These are phyloP conservation scores for Colletotrichum sojae DNA, from an alignment of 2,329 filamentous ascomycete genomes.

Conservation along the genomic window DNA sequence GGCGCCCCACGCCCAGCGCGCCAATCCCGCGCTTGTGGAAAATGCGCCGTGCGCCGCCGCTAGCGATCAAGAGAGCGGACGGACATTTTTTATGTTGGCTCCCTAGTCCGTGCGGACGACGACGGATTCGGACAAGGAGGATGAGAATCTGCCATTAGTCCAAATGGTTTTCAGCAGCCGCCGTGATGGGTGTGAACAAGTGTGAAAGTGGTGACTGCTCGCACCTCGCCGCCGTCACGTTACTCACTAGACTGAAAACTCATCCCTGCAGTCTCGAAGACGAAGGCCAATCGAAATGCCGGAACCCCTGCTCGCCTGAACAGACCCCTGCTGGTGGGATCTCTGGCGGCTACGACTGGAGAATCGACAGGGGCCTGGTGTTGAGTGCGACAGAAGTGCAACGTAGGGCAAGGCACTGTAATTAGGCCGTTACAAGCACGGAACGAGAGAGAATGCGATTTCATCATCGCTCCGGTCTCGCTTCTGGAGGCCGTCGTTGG, in stretches of 20 bases:
- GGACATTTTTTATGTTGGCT: not conserved
- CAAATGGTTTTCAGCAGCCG: constrained; percentile 10
- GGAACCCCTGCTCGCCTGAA: constrained; percentile 50
- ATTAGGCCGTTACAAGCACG: constrained; percentile 9
- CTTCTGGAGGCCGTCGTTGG: constrained; percentile 20
- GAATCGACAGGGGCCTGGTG: constrained; percentile 37
- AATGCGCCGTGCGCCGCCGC: constrained; percentile 14
- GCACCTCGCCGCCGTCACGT: constrained; percentile 51
- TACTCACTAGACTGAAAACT: constrained; percentile 46
- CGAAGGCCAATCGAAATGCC: constrained; percentile 50
- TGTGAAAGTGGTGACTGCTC: constrained; percentile 39
- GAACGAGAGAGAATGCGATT: constrained; percentile 5
- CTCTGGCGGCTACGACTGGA: constrained; percentile 54
- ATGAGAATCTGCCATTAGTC: not conserved
- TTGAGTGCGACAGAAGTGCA: not conserved
- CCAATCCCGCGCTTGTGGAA: constrained; percentile 48
- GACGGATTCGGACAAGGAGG: not conserved
- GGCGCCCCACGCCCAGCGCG: constrained; percentile 41
- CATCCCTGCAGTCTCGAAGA: constrained; percentile 46
- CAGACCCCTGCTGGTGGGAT: constrained; percentile 45
- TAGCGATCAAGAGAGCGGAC: not conserved
- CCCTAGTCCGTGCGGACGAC: constrained; percentile 22
- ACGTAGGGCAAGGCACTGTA: not conserved
- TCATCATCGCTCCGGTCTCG: constrained; percentile 11
- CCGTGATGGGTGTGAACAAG: constrained; percentile 28